Percentiles rank a stretch among this genome's conserved stretches.
phyloP scores from a whole-genome alignment of 768 basidiomycete genomes.

The Leccinellum rugosiceps region DNA sequence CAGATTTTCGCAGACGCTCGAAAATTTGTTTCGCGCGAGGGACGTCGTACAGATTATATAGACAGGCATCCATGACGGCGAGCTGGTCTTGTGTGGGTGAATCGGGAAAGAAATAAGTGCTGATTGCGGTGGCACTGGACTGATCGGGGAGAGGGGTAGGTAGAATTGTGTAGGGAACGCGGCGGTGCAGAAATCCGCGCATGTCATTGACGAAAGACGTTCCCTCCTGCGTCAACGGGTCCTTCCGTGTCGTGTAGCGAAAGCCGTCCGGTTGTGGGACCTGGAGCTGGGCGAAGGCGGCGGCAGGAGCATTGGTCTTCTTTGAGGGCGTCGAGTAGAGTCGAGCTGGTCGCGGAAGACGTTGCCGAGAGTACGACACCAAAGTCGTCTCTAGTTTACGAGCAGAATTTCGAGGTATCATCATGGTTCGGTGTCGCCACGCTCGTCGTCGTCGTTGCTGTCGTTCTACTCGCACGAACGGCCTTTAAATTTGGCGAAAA shows the following conservation, averaged over 20 bases:
- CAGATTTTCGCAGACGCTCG: constrained; percentile 49
- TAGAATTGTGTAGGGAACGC: constrained; percentile 51
- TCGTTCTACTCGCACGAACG: constrained; percentile 19
- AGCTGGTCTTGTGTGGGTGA: constrained; percentile 64
- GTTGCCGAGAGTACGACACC: constrained; percentile 60
- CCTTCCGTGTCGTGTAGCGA: constrained; percentile 32
- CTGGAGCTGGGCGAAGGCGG: constrained; percentile 39
- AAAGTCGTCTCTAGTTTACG: constrained; percentile 37
- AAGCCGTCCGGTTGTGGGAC: constrained; percentile 36
- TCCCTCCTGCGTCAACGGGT: constrained; percentile 19
- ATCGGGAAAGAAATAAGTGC: constrained; percentile 60
- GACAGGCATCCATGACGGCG: constrained; percentile 79
- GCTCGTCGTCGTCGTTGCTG: constrained; percentile 1
- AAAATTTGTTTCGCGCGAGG: constrained; percentile 75
- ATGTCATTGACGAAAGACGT: constrained; percentile 36
- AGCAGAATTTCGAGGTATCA: constrained; percentile 31
- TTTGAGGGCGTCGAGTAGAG: constrained; percentile 68
- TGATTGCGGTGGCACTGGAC: constrained; percentile 31
- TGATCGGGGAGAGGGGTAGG: constrained; percentile 64
- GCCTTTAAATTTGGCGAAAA: not conserved
- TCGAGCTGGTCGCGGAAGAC: constrained; percentile 66
- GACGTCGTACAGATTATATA: constrained; percentile 49
- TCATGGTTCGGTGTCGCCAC: constrained; percentile 11
- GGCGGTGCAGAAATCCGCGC: constrained; percentile 49
- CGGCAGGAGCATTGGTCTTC: constrained; percentile 50